Evolutionary conservation across 768 basidiomycete genomes (phyloP), one percentile per base, ranked within the genome.

Genomic region (Scleroderma bovista): DNA sequence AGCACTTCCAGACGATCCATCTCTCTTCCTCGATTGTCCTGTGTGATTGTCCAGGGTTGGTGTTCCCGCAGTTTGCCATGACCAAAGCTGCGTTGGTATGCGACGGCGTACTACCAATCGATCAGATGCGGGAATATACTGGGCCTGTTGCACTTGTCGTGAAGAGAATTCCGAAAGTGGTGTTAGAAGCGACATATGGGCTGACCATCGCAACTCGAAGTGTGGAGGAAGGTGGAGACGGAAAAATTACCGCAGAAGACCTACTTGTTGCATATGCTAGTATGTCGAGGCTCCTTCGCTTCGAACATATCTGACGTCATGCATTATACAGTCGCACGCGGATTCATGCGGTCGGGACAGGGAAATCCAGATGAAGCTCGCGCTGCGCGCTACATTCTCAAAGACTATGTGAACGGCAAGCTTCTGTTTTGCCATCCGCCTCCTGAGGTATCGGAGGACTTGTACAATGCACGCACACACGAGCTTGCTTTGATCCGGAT

Each of bases 1-100:
- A 99, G 64, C 95, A 99, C 69, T 97, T 98, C 71, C 96, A 99
- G 68, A 98, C 96, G 0, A 93, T 97, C 58, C 83, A 92, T 60
- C 78, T 99, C n/a, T 93, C 93, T 11, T 80, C 86, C 16, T 74
- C 81, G 3, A 86, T 98, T 37, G 74, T 86, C 41, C 79, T 99
- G 17, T 98, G 94, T 58, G 96, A 99, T 70, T 99, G 96, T 71
- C 96, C 96, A 16, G 96, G 96, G 62, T 73, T 98, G 32, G 96
- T 99, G 33, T 97, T 98, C 63, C 96, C 96, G 6, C 96, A 99
- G 61, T 99, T 98, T 68, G 90, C 96, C 2, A 93, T 90, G 23
- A 97, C 93, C 3, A 93, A 91, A 65, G 96, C 95, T 10, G 93
- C 94, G 49, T 75, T 99, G 46, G 87, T 98, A 36, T 96, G 94